A percentile compares a stretch with the other conserved stretches of the same genome.
Evolutionary conservation across 2,329 filamentous ascomycete species (phyloP).

Genomic region (Botrytis medusae): DNA sequence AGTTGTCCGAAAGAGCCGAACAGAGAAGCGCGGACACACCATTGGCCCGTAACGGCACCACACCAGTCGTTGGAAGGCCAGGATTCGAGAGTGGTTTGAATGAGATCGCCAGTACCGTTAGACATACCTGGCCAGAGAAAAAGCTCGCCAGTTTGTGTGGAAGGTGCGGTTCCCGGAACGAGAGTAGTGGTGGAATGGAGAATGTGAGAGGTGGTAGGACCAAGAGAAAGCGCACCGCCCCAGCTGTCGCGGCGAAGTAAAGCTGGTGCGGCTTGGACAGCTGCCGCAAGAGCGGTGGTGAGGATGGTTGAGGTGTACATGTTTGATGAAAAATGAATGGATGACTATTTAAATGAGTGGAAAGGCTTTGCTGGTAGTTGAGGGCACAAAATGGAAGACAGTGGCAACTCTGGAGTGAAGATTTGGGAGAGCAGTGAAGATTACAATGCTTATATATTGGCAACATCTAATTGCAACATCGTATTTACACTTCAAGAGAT

Average conservation of each 20-base stretch:
- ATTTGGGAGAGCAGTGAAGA: not conserved
- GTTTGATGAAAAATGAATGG: not conserved
- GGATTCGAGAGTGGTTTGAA: conserved; percentile 46
- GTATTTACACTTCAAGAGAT: not conserved
- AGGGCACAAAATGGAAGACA: not conserved
- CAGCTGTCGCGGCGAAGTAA: conserved; percentile 36
- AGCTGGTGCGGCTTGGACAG: not conserved
- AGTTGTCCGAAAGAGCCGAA: conserved; percentile 47
- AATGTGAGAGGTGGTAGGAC: conserved; percentile 43
- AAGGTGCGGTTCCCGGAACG: conserved; percentile 43
- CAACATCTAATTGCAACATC: not conserved
- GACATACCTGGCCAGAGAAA: conserved; percentile 49
- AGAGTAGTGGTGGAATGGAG: conserved; percentile 44
- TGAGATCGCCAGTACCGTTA: conserved; percentile 46
- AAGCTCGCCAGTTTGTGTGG: conserved; percentile 42
- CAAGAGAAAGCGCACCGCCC: conserved; percentile 44
- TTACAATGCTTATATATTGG: not conserved
- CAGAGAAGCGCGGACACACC: conserved; percentile 45
- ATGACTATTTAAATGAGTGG: not conserved
- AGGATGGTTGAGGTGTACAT: not conserved
- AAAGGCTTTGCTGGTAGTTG: not conserved
- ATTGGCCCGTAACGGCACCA: conserved; percentile 43
- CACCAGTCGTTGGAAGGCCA: conserved; percentile 46
- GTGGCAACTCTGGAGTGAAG: not conserved
- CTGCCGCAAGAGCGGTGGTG: not conserved